Conservation (phyloP, 2,329 filamentous ascomycete species). For the Reticulascus tulasneorum region DNA sequence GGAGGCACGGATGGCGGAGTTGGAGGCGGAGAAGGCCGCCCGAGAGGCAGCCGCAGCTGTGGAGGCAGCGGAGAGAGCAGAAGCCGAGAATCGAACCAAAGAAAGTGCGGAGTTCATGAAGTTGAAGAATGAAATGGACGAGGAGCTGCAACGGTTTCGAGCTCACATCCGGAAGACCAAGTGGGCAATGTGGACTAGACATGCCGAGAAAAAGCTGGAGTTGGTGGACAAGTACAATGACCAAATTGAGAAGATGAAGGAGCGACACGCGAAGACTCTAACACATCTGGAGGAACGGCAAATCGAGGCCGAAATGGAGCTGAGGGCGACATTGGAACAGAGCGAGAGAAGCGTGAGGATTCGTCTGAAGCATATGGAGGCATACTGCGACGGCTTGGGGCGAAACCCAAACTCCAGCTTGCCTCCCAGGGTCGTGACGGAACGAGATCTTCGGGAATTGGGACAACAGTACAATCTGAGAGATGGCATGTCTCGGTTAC, state of each 20-base stretch:
- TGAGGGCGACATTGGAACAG: slow-evolving; percentile 50
- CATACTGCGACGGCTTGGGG: slow-evolving; percentile 55
- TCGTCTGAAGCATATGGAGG: slow-evolving; percentile 62
- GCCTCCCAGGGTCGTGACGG: slow-evolving; percentile 52
- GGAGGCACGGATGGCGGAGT: slow-evolving; percentile 39
- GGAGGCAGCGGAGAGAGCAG: slow-evolving; percentile 36
- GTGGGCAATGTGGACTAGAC: slow-evolving; percentile 47
- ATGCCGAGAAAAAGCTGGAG: slow-evolving; percentile 42
- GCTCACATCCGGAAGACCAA: slow-evolving; percentile 44
- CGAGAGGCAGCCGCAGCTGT: slow-evolving; percentile 38
- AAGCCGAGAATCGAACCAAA: slow-evolving; percentile 42
- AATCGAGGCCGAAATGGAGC: slow-evolving; percentile 58
- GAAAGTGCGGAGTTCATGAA: slow-evolving; percentile 39
- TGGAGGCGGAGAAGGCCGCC: slow-evolving; percentile 42
- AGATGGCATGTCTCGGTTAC: slow-evolving; percentile 55
- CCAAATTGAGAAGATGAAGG: slow-evolving; percentile 48
- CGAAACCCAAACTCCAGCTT: slow-evolving; percentile 32
- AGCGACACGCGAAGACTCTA: slow-evolving; percentile 49
- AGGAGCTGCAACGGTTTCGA: slow-evolving; percentile 50
- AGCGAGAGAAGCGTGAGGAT: slow-evolving; percentile 54
- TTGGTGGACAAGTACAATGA: slow-evolving; percentile 44
- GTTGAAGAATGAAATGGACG: slow-evolving; percentile 40
- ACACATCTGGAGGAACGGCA: slow-evolving; percentile 58
- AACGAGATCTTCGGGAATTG: slow-evolving; percentile 55
- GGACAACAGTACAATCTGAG: slow-evolving; percentile 58